Percentiles rank a stretch among this genome's conserved stretches.
phyloP scores from a whole-genome alignment of 768 basidiomycete species.

The Tulasnella sp. region DNA sequence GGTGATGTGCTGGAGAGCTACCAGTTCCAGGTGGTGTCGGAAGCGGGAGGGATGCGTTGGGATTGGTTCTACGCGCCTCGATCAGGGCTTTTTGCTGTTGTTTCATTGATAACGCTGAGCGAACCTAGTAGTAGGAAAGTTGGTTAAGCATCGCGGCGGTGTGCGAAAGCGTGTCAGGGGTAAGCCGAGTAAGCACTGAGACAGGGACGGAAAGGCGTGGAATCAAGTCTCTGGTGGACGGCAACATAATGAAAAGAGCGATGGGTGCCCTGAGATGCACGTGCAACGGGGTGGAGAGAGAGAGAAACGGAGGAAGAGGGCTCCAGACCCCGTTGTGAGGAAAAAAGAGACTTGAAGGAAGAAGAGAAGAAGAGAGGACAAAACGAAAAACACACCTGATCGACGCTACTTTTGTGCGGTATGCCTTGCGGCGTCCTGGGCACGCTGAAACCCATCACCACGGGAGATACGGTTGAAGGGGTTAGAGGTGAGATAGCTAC shows the following conservation, averaged over 20 bases:
- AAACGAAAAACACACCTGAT: constrained; percentile 24
- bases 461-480: constrained; percentile 26
- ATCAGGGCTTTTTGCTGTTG: constrained; percentile 32
- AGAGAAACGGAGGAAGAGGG: not conserved
- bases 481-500: constrained; percentile 23
- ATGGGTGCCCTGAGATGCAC: not conserved
- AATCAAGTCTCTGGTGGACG: not conserved
- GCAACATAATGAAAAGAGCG: constrained; percentile 12
- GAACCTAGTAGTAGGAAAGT: constrained; percentile 15
- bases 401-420: constrained; percentile 26
- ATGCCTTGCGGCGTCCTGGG: constrained; percentile 29
- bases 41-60: constrained; percentile 24
- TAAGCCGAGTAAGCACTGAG: not conserved
- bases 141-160: not conserved
- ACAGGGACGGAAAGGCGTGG: constrained; percentile 17
- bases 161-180: not conserved
- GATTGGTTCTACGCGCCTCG: constrained; percentile 26
- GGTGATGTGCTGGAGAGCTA: not conserved
- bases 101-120: constrained; percentile 26
- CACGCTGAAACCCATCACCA: constrained; percentile 31
- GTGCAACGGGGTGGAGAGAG: not conserved
- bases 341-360: constrained; percentile 11
- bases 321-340: constrained; percentile 3
- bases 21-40: constrained; percentile 9
- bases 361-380: constrained; percentile 1